Evolutionary conservation across 1,139 yeast genomes (phyloP).

Genomic region (Geotrichum histeridarum): DNA sequence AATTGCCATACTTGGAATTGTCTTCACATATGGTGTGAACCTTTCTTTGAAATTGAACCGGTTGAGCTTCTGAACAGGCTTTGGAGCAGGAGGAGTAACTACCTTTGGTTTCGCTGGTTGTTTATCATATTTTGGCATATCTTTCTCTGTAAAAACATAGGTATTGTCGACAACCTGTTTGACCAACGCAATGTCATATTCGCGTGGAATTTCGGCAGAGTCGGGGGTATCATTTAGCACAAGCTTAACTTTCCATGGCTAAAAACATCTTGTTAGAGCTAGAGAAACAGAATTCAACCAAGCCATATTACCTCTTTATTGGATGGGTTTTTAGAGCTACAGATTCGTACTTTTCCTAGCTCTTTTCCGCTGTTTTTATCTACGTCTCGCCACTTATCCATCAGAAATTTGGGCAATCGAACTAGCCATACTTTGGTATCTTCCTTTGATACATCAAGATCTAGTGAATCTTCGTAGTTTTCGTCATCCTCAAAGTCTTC

Average conservation of each 20-base stretch:
- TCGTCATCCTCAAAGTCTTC: slow-evolving; percentile 30
- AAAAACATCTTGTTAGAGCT: slow-evolving; percentile 16
- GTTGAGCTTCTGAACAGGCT: slow-evolving; percentile 29
- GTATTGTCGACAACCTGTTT: slow-evolving; percentile 71
- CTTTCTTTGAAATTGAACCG: slow-evolving; percentile 20
- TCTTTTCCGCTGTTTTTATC: slow-evolving; percentile 59
- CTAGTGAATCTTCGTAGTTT: slow-evolving; percentile 40
- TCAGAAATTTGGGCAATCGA: slow-evolving; percentile 78
- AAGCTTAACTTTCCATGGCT: slow-evolving; percentile 37
- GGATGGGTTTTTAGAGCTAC: slow-evolving; percentile 40
- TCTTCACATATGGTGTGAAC: slow-evolving; percentile 31
- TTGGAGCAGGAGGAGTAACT: slow-evolving; percentile 27
- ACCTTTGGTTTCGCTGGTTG: slow-evolving; percentile 34
- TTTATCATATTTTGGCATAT: slow-evolving; percentile 62
- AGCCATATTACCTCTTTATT: slow-evolving; percentile 38
- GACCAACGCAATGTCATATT: slow-evolving; percentile 72
- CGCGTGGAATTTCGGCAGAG: slow-evolving; percentile 61
- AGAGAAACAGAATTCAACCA: background rate
- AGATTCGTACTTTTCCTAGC: slow-evolving; percentile 75
- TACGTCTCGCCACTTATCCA: slow-evolving; percentile 72
- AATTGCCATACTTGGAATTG: slow-evolving; percentile 26
- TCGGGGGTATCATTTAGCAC: slow-evolving; percentile 40
- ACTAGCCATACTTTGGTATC: slow-evolving; percentile 79
- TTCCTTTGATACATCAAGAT: slow-evolving; percentile 38
- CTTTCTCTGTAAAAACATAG: slow-evolving; percentile 86